Conservation (phyloP, 441 rosid species). For the Arabidopsis lyrata region DNA sequence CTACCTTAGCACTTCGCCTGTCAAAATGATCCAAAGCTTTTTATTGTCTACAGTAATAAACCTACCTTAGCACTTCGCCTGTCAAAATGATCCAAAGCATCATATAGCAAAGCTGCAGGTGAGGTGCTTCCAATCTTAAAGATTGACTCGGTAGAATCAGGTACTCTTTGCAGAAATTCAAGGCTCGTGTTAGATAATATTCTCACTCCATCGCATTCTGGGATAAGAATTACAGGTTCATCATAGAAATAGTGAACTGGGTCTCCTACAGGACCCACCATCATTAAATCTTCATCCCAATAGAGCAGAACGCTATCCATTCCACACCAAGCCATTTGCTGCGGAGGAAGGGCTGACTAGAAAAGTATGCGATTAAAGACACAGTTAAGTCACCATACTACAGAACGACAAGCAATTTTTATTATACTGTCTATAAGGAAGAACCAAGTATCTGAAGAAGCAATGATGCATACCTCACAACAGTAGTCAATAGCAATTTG, state of each 20-base stretch:
- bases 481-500: slow-evolving; percentile 61
- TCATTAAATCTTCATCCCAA: slow-evolving; percentile 94
- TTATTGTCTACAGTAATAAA: slow-evolving; percentile 9
- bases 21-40: slow-evolving; percentile 96
- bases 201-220: slow-evolving; percentile 98
- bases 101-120: slow-evolving; percentile 88
- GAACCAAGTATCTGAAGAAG: slow-evolving; percentile 22
- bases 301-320: slow-evolving; percentile 90
- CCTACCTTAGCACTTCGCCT: slow-evolving; percentile 92
- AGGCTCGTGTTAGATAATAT: slow-evolving; percentile 82
- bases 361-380: slow-evolving; percentile 22
- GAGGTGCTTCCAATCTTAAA: slow-evolving; percentile 98
- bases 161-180: slow-evolving; percentile 96
- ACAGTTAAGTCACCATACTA: slow-evolving; percentile 10
- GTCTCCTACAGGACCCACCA: slow-evolving; percentile 95
- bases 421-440: neutral
- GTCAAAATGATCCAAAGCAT: slow-evolving; percentile 99
- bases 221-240: slow-evolving; percentile 86
- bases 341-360: slow-evolving; percentile 96
- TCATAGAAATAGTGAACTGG: slow-evolving; percentile 88
- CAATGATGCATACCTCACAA: slow-evolving; percentile 71
- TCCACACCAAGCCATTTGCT: slow-evolving; percentile 99
- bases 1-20: slow-evolving; percentile 93
- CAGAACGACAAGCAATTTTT: neutral
- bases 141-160: slow-evolving; percentile 93